phyloP scores from a whole-genome alignment of 2,329 filamentous ascomycete genomes.

The Fusarium haematococcum region DNA sequence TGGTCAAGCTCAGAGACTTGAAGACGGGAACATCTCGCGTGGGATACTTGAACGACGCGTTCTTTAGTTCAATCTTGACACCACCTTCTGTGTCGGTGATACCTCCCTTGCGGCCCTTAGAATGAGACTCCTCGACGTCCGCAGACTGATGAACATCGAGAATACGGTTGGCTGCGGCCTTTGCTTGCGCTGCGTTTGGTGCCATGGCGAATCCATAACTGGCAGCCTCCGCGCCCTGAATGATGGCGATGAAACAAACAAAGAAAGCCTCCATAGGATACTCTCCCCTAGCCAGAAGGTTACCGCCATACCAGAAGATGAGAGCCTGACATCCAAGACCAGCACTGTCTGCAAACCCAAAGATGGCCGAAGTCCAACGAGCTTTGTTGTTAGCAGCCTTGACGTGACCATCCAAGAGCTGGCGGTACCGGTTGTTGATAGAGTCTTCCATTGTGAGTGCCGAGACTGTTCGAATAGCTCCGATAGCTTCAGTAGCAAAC shows the following conservation, averaged over 20 bases:
- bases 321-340: slow-evolving; percentile 59
- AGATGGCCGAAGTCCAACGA: slow-evolving; percentile 48
- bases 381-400: slow-evolving; percentile 47
- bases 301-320: slow-evolving; percentile 63
- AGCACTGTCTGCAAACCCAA: slow-evolving; percentile 54
- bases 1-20: slow-evolving; percentile 69
- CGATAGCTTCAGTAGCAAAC: slow-evolving; percentile 72
- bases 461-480: slow-evolving; percentile 72
- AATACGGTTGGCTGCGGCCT: slow-evolving; percentile 39
- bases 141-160: slow-evolving; percentile 43
- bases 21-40: slow-evolving; percentile 68
- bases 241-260: slow-evolving; percentile 63
- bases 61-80: slow-evolving; percentile 66
- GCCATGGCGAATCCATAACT: slow-evolving; percentile 29
- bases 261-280: slow-evolving; percentile 62
- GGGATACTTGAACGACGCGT: slow-evolving; percentile 71
- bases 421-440: slow-evolving; percentile 57
- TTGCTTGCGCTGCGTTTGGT: slow-evolving; percentile 36
- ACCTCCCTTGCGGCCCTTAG: neutral
- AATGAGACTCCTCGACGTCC: neutral
- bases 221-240: slow-evolving; percentile 62
- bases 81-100: slow-evolving; percentile 59
- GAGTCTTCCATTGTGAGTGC: slow-evolving; percentile 70
- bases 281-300: slow-evolving; percentile 38
- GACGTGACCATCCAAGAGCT: slow-evolving; percentile 51